These are phyloP conservation scores for Xylaria acuta DNA, from an alignment of 495 filamentous ascomycete species.

Conservation along the genomic window DNA sequence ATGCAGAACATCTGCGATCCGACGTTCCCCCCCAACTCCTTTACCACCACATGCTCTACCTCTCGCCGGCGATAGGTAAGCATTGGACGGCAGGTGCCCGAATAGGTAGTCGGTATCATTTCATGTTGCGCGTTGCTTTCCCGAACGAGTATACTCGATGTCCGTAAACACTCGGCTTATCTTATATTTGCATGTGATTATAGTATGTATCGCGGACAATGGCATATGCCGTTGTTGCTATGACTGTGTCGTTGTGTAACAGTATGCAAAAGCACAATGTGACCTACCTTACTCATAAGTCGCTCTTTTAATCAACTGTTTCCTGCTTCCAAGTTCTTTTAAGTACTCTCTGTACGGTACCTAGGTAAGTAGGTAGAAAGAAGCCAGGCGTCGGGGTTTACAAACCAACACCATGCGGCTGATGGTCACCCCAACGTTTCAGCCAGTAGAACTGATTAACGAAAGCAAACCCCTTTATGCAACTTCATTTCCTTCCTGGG, in stretches of 20 bases:
- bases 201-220: not conserved
- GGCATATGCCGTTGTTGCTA: not conserved
- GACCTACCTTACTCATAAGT: not conserved
- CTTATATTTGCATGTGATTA: constrained; percentile 3
- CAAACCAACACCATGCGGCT: not conserved
- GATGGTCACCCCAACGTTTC: not conserved
- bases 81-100: not conserved
- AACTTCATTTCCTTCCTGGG: not conserved
- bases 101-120: not conserved
- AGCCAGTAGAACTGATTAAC: not conserved
- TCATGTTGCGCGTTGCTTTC: not conserved
- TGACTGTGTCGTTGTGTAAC: not conserved
- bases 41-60: not conserved
- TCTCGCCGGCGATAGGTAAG: not conserved
- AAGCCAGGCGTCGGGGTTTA: not conserved
- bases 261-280: not conserved
- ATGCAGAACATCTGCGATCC: constrained; percentile 25
- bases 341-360: too few relatives aligned
- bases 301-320: not conserved
- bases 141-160: not conserved
- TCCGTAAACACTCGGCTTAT: not conserved
- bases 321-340: not conserved
- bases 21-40: not conserved
- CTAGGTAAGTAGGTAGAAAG: too few relatives aligned
- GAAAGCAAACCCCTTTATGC: not conserved